phyloP scores from a whole-genome alignment of 2,329 filamentous ascomycete species.

The Amauroascus niger region DNA sequence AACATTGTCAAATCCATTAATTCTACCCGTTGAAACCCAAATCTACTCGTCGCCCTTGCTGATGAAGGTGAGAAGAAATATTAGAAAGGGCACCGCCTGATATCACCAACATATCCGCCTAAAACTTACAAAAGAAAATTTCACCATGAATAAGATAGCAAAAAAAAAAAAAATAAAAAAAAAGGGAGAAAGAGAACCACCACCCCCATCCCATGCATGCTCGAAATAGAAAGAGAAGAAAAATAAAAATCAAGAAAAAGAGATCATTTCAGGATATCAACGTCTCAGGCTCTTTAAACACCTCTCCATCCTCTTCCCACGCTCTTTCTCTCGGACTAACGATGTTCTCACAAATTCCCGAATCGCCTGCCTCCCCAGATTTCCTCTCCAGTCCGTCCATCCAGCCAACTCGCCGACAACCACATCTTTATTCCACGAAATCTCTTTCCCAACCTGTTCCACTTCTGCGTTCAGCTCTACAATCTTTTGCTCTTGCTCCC shows the following conservation, averaged over 20 bases:
- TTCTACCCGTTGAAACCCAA: too few species aligned
- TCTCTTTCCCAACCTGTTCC: slow-evolving; percentile 64
- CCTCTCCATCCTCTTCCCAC: slow-evolving; percentile 68
- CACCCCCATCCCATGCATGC: neutral
- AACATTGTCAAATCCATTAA: too few species aligned
- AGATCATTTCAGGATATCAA: neutral
- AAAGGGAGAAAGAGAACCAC: neutral
- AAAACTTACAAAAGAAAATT: too few species aligned
- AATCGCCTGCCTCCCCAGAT: slow-evolving; percentile 63
- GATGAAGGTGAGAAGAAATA: too few species aligned
- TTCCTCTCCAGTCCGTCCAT: slow-evolving; percentile 84
- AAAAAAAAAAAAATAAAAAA: neutral
- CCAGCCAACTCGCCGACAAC: slow-evolving; percentile 85
- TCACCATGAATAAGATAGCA: neutral
- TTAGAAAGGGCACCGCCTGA: too few species aligned
- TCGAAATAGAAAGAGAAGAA: neutral
- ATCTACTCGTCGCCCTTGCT: too few species aligned
- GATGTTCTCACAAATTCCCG: slow-evolving; percentile 66
- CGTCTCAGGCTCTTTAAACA: slow-evolving; percentile 56
- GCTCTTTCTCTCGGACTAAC: slow-evolving; percentile 68
- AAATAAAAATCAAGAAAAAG: slow-evolving; percentile 4
- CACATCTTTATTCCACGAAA: slow-evolving; percentile 86
- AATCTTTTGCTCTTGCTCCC: slow-evolving; percentile 75
- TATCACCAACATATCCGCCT: too few species aligned
- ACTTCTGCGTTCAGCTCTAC: slow-evolving; percentile 60